phyloP scores from a whole-genome alignment of 2,329 filamentous ascomycete species.

The Epichloe brachyelytri region DNA sequence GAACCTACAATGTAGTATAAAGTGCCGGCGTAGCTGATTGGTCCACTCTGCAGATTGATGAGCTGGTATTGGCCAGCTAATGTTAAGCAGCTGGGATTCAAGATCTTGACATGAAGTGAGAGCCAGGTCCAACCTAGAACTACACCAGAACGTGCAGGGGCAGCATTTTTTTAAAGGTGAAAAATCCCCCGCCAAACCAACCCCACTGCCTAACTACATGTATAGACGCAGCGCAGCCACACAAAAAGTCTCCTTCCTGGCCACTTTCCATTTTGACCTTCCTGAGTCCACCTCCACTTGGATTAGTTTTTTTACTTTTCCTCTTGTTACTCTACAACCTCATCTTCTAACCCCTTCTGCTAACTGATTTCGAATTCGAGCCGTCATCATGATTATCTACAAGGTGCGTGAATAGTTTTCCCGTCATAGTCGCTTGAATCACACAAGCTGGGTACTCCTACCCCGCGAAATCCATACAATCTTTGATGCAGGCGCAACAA shows the following conservation, averaged over 20 bases:
- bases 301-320: neutral
- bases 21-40: too few relatives aligned
- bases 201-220: neutral
- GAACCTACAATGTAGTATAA: too few relatives aligned
- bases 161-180: neutral
- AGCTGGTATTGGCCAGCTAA: neutral
- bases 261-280: neutral
- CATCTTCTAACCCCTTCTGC: slow-evolving; percentile 7
- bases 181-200: neutral
- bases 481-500: neutral
- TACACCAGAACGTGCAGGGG: neutral
- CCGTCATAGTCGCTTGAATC: neutral
- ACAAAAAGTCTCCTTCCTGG: neutral
- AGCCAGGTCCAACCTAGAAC: neutral
- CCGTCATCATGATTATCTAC: slow-evolving; percentile 61
- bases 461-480: slow-evolving; percentile 1
- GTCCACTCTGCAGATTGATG: neutral
- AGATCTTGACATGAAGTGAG: neutral
- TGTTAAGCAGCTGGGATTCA: neutral
- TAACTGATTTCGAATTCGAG: slow-evolving; percentile 10
- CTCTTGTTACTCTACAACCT: slow-evolving; percentile 6
- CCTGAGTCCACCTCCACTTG: neutral
- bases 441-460: neutral
- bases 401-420: slow-evolving; percentile 34
- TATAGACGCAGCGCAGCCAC: neutral